A percentile compares a stretch with the other conserved stretches of the same genome.
These are phyloP conservation scores for Aspergillus texensis DNA, from an alignment of 2,329 filamentous ascomycete species.

Conservation along the genomic window DNA sequence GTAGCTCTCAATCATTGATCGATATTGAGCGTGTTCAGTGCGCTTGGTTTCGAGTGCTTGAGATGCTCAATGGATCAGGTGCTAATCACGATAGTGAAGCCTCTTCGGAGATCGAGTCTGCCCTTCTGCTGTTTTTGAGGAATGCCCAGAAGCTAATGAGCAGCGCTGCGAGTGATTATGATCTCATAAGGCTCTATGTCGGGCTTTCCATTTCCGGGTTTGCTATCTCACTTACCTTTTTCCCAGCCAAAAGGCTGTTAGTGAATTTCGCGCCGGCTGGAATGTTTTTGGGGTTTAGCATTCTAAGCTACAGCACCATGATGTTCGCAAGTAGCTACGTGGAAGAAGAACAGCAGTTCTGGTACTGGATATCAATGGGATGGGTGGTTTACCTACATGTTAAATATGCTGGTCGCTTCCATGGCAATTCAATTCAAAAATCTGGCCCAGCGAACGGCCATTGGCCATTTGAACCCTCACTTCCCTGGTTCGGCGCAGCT, in stretches of 20 bases:
- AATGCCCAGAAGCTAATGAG: constrained; percentile 80
- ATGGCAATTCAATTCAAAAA: constrained; percentile 4
- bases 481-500: constrained; percentile 31
- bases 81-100: constrained; percentile 8
- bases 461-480: constrained; percentile 4
- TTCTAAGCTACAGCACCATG: constrained; percentile 72
- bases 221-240: constrained; percentile 46
- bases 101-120: constrained; percentile 26
- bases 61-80: constrained; percentile 21
- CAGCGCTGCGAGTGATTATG: constrained; percentile 89
- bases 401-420: constrained; percentile 25
- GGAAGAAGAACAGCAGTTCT: constrained; percentile 97
- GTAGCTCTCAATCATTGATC: constrained; percentile 25
- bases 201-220: constrained; percentile 42
- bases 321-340: constrained; percentile 99
- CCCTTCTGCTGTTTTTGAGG: constrained; percentile 61
- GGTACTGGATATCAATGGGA: constrained; percentile 78
- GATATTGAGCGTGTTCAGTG: constrained; percentile 66
- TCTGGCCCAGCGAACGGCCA: background rate
- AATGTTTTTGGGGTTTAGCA: constrained; percentile 53
- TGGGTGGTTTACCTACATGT: constrained; percentile 54
- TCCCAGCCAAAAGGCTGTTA: constrained; percentile 33
- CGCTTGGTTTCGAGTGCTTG: constrained; percentile 59
- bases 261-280: constrained; percentile 29
- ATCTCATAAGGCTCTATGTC: constrained; percentile 57